Percentiles rank a stretch among this genome's conserved stretches.
Conservation (phyloP, 2,329 filamentous ascomycete genomes). For the Dothideomycetidae sp. region DNA sequence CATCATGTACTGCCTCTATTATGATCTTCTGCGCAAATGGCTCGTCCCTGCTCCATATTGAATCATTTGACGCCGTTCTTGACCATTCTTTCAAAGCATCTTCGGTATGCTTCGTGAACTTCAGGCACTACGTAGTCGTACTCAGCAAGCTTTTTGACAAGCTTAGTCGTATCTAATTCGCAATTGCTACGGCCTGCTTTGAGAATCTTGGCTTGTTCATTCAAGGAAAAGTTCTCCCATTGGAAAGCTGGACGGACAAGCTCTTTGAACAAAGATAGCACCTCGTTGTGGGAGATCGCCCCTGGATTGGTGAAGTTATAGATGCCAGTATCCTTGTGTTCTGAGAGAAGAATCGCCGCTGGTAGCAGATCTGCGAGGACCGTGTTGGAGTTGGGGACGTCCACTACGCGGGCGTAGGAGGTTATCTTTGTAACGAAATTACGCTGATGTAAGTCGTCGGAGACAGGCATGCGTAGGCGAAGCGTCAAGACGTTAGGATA, state of each 20-base stretch:
- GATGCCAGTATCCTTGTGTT: constrained; percentile 47
- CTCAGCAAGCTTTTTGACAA: constrained; percentile 45
- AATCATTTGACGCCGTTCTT: constrained; percentile 7
- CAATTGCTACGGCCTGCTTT: constrained; percentile 55
- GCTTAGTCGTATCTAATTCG: constrained; percentile 45
- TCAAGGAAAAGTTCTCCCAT: constrained; percentile 52
- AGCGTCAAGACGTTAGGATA: constrained; percentile 50
- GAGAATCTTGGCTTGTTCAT: constrained; percentile 53
- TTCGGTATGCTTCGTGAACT: constrained; percentile 46
- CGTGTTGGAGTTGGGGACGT: constrained; percentile 55
- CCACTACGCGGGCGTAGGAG: constrained; percentile 49
- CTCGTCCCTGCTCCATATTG: too few species aligned
- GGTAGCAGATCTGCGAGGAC: constrained; percentile 52
- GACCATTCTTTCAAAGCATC: constrained; percentile 50
- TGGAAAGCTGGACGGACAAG: constrained; percentile 46
- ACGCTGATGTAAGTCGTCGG: constrained; percentile 50
- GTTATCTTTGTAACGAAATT: constrained; percentile 58
- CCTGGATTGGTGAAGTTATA: constrained; percentile 61
- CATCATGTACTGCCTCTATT: too few species aligned
- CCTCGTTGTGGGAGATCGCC: constrained; percentile 57
- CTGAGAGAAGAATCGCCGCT: constrained; percentile 44
- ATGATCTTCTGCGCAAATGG: too few species aligned
- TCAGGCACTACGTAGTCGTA: constrained; percentile 46
- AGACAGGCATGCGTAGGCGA: constrained; percentile 55
- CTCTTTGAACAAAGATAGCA: constrained; percentile 47